Base-by-base conservation (phyloP, 352 stramenopile genomes). In the Phytophthora pini region DNA sequence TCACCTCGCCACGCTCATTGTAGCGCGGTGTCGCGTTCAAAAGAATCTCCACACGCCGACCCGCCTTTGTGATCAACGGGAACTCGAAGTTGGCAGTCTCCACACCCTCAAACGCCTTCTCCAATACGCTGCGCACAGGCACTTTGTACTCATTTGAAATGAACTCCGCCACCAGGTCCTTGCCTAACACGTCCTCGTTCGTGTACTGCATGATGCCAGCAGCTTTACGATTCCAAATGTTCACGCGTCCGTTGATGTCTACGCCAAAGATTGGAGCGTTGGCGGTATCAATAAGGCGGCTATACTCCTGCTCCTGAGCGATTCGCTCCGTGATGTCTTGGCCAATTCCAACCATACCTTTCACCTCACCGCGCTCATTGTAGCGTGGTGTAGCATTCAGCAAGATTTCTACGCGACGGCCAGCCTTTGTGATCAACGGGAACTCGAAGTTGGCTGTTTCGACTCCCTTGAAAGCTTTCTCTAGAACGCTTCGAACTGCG, bases 261-360 rank as follows among this genome's bases (percentile, higher is more conserved):
- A 95, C 74, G 43, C 85, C 87, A 66, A 96, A 94, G 15, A 85
- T 85, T 12, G 76, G 76, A 8, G 76, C 76, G 36, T 93, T 87
- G 0, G 84, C 84, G 0, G 82, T 83, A 50, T 93, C 84, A 41
- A 93, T 93, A 26, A 93, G 47, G n/a, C 82, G 70, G 12, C 76
- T 87, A 27, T 92, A 90, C 45, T 92, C 83, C 29, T 92, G 75
- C 29, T 92, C 83, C 53, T 92, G 81, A 2, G 80, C 80, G 52
- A 90, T 90, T 9, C 81, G 79, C 17, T 89, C 79, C 3, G 85
- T 90, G 38, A 94, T 92, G 50, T 96, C 89, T 60, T 95, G 86
- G 0, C 85, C 87, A 61, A 96, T 95, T 27, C 89, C 84, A 26
- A 95, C 86, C 8, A 95, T 88, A 56, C 92, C 92, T 34, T 96